Evolutionary conservation across 345 rosid genomes (phyloP).

Genomic region (Arabidopsis suecica): DNA sequence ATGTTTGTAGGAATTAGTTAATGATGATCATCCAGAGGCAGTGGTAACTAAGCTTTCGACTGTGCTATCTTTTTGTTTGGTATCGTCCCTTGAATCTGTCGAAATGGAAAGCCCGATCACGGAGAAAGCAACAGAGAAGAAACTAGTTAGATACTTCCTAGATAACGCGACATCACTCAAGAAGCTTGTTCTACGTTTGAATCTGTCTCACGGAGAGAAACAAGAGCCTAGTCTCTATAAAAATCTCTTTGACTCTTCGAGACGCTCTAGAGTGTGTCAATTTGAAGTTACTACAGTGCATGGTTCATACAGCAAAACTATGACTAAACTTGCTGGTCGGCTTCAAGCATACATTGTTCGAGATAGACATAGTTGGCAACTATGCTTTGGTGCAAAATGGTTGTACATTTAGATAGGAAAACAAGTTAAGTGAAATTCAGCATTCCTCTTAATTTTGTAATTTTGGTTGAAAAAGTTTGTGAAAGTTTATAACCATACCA

Average conservation of each 20-base stretch:
- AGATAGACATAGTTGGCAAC: background rate
- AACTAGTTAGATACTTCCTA: slow-evolving; percentile 11
- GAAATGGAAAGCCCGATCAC: slow-evolving; percentile 17
- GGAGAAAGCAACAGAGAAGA: background rate
- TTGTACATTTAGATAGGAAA: background rate
- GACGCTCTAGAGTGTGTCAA: slow-evolving; percentile 3
- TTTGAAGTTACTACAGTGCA: background rate
- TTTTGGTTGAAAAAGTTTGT: too few species aligned
- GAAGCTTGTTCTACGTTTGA: slow-evolving; percentile 23
- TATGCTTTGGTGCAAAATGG: background rate
- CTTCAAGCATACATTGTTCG: background rate
- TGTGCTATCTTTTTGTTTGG: slow-evolving; percentile 9
- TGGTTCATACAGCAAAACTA: background rate
- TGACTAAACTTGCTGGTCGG: background rate
- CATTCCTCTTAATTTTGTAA: too few species aligned
- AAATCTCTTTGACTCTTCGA: background rate
- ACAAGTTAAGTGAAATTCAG: too few species aligned
- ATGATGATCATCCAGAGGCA: background rate
- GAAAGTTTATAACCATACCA: too few species aligned
- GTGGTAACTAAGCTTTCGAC: background rate
- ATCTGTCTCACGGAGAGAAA: background rate
- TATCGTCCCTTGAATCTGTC: slow-evolving; percentile 21
- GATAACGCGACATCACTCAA: background rate
- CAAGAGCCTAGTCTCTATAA: background rate
- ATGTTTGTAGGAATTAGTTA: background rate